Base-by-base conservation (phyloP, 257 asterid genomes). In the Gynochthodes officinalis region DNA sequence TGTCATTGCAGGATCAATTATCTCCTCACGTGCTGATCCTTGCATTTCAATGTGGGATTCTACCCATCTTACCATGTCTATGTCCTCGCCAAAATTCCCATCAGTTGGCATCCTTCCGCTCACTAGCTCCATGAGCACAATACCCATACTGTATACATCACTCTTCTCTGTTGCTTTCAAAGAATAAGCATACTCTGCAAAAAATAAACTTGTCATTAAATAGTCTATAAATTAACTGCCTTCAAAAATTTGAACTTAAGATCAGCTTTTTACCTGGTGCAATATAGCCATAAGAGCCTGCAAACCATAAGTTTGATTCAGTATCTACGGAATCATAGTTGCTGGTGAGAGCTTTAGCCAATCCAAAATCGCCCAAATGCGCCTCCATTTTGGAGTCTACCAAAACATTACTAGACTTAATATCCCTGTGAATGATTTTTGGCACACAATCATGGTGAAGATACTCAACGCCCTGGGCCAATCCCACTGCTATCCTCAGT, bases 401-500 rank as follows among this genome's bases (percentile, higher is more conserved):
- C 82, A 93, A 70, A 49, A 93, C 67, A 53, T 93, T 93, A 80
- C 96, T 88, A 27, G 97, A 86, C 85, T 93, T 93, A 27, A 90
- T 87, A 76, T 93, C 98, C 79, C 98, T 82, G 81, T 93, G 97
- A 73, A 93, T 86, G 79, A 93, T 90, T 83, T 85, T 93, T 15
- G 98, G 98, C 60, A 75, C 97, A 53, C 98, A 93, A 60, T 93
- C 98, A 58, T 93, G 91, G 73, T 93, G 98, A 74, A 93, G 97
- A 73, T 93, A 93, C 86, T 91, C 96, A 78, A 93, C 76, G 35
- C 97, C 98, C 68, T 91, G 95, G 3, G 96, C 90, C 71, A 93
- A 76, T 33, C 97, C 98, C 81, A 91, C 85, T 2, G 94, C 98
- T 32, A 93, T 85, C 81, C 77, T 89, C 85, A 93, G 68, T 71